phyloP scores from a whole-genome alignment of 306 rosid species.

The Hippophae gyantsensis region DNA sequence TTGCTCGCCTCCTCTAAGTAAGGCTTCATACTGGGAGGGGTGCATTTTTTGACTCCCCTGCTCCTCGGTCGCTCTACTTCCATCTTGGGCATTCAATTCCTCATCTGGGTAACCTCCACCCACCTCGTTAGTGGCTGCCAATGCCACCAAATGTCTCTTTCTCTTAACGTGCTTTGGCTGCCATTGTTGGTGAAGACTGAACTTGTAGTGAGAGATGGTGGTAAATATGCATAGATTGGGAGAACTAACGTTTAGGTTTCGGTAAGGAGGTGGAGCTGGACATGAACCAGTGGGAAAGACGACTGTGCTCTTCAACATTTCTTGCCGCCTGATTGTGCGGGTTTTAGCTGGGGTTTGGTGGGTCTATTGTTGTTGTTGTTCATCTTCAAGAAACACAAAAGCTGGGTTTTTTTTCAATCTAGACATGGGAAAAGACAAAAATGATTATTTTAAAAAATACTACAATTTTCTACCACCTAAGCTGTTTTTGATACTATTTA shows the following conservation, averaged over 20 bases:
- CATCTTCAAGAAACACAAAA: no score
- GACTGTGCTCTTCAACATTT: no score
- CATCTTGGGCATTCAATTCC: constrained; percentile 19
- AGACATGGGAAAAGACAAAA: no score
- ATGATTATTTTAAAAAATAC: no score
- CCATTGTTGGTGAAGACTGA: constrained; percentile 1
- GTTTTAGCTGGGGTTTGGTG: no score
- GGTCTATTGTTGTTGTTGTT: no score
- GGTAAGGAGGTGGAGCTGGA: no score
- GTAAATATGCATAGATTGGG: constrained; percentile 3
- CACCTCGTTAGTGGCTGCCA: constrained; percentile 46
- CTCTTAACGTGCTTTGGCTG: constrained; percentile 18
- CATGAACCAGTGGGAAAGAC: no score
- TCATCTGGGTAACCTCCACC: constrained; percentile 65
- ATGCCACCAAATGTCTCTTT: constrained; percentile 1
- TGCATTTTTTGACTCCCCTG: constrained; percentile 17
- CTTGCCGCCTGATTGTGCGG: no score
- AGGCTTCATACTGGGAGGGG: constrained; percentile 48
- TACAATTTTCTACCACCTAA: no score
- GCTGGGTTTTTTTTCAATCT: no score
- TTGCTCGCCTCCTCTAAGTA: constrained; percentile 84
- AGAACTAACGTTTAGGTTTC: not conserved
- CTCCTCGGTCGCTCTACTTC: constrained; percentile 9
- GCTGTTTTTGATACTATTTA: no score
- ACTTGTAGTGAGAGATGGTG: not conserved